A percentile compares a stretch with the other conserved stretches of the same genome.
phyloP scores from a whole-genome alignment of 108 stramenopile species.

The Pseudonitzschia delicatissima region DNA sequence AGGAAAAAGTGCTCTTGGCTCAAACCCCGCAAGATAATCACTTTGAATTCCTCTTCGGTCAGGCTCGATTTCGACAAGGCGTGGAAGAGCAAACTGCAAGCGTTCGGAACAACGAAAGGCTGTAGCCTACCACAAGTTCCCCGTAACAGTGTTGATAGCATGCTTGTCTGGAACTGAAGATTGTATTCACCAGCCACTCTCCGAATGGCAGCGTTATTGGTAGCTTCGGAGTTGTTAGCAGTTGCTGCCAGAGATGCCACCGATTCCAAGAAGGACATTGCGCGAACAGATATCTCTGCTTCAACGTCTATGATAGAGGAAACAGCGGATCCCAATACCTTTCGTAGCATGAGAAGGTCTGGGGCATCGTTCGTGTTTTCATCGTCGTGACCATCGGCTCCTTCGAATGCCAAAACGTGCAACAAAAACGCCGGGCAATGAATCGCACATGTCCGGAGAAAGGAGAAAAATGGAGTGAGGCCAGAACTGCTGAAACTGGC shows the following conservation, averaged over 20 bases:
- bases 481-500: neutral
- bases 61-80: conserved; percentile 1
- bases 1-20: conserved; percentile 2
- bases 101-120: conserved; percentile 1
- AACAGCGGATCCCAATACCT: conserved; percentile 24
- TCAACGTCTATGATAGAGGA: conserved; percentile 22
- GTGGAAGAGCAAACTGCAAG: neutral
- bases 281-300: neutral
- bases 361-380: neutral
- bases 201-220: neutral
- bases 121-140: conserved; percentile 3
- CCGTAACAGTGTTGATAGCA: neutral
- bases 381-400: conserved; percentile 3
- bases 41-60: conserved; percentile 1
- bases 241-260: neutral
- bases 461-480: conserved; percentile 15
- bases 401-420: conserved; percentile 12
- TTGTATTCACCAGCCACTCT: conserved; percentile 4
- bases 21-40: neutral
- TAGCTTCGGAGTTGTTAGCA: neutral
- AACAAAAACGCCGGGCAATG: conserved; percentile 24
- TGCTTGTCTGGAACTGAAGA: neutral
- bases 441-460: conserved; percentile 16
- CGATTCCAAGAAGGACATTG: conserved; percentile 21
- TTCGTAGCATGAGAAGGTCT: neutral